Percentiles rank a stretch among this genome's conserved stretches.
These are phyloP conservation scores for Pseudonitzschia delicatissima DNA, from an alignment of 108 stramenopile species.

Conservation along the genomic window DNA sequence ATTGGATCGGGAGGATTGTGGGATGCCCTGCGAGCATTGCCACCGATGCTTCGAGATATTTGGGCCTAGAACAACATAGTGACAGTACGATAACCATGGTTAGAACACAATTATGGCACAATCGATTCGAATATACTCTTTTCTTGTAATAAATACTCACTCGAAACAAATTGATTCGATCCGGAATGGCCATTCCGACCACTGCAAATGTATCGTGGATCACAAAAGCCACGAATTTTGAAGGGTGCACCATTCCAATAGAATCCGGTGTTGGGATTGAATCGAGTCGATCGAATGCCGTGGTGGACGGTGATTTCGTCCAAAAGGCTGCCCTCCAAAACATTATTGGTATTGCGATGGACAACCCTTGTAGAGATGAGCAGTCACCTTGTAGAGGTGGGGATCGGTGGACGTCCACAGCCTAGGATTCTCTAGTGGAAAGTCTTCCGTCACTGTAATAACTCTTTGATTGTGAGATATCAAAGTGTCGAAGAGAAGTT, in stretches of 20 bases:
- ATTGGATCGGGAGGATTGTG: conserved; percentile 47
- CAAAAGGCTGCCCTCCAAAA: neutral
- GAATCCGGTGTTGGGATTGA: conserved; percentile 36
- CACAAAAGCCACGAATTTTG: conserved; percentile 44
- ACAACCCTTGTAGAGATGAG: conserved; percentile 8
- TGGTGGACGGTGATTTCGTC: conserved; percentile 21
- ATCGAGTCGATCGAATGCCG: conserved; percentile 34
- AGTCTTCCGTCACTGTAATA: neutral
- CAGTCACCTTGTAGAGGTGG: conserved; percentile 26
- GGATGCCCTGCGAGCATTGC: conserved; percentile 41
- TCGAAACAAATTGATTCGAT: conserved; percentile 38
- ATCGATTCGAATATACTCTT: neutral
- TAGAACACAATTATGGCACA: neutral
- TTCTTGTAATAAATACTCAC: conserved; percentile 1
- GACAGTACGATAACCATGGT: neutral
- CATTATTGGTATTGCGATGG: no score
- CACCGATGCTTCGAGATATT: conserved; percentile 34
- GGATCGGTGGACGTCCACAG: conserved; percentile 33
- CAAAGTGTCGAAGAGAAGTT: no score
- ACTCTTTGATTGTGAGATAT: no score
- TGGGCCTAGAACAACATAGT: conserved; percentile 11
- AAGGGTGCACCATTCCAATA: conserved; percentile 30
- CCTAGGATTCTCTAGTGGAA: conserved; percentile 12
- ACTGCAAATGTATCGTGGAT: conserved; percentile 47
- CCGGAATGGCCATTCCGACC: conserved; percentile 43